Conservation (phyloP, 2,329 filamentous ascomycete species). For the Graphilbum ipis-grandicollis region DNA sequence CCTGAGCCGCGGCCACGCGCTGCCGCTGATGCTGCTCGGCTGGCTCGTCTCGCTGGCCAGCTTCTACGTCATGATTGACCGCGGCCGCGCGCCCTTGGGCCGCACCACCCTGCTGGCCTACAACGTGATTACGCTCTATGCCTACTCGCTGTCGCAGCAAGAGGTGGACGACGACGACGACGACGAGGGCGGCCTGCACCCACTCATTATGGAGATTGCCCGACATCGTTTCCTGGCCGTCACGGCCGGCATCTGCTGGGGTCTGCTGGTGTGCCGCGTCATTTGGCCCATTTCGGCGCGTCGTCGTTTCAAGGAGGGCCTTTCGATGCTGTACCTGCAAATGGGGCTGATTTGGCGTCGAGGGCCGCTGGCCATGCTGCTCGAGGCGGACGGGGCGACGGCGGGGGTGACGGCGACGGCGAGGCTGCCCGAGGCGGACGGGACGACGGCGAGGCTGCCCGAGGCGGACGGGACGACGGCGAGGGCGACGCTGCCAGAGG, state of each 20-base stretch:
- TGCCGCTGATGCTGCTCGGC: conserved; percentile 62
- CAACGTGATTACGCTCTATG: conserved; percentile 87
- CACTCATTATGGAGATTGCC: conserved; percentile 75
- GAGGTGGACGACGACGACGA: conserved; percentile 69
- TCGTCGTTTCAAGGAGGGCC: conserved; percentile 71
- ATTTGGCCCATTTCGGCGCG: conserved; percentile 91
- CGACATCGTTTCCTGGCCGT: conserved; percentile 79
- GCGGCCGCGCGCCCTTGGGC: conserved; percentile 74
- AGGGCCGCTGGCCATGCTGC: conserved; percentile 63
- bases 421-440: no score
- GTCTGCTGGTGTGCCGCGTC: conserved; percentile 70
- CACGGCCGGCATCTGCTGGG: conserved; percentile 77
- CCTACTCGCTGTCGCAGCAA: conserved; percentile 73
- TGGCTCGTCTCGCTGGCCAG: conserved; percentile 67
- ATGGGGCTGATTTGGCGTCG: conserved; percentile 95
- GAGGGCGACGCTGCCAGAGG: no score
- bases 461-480: conserved; percentile 38
- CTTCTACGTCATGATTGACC: conserved; percentile 77
- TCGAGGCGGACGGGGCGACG: conserved; percentile 38
- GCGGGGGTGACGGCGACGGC: no score
- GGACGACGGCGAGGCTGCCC: conserved; percentile 61
- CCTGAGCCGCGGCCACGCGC: conserved; percentile 54
- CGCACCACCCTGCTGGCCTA: conserved; percentile 91
- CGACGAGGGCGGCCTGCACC: conserved; percentile 71
- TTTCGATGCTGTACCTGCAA: conserved; percentile 81